phyloP scores from a whole-genome alignment of 257 asterid genomes.

The Gentiana straminea region DNA sequence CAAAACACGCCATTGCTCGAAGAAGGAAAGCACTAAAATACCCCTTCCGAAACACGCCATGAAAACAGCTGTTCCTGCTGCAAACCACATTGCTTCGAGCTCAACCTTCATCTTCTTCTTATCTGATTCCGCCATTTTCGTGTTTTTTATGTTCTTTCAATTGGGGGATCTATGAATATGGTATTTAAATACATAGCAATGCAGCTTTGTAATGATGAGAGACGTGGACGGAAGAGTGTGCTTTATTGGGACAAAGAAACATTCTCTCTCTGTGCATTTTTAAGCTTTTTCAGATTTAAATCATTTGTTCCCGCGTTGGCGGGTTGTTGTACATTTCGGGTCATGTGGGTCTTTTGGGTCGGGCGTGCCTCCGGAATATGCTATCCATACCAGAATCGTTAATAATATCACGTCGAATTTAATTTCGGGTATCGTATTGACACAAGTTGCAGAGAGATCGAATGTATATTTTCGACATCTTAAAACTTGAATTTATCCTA shows the following conservation, averaged over 20 bases:
- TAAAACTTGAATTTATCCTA: no score
- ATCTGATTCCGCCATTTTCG: conserved; percentile 17
- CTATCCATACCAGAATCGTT: not conserved
- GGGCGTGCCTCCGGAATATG: conserved; percentile 15
- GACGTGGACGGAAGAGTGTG: conserved; percentile 26
- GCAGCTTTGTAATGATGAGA: conserved; percentile 33
- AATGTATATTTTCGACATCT: no score
- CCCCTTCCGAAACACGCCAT: conserved; percentile 74
- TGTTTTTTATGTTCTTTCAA: not conserved
- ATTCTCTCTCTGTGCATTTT: conserved; percentile 32
- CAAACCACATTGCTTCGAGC: conserved; percentile 68
- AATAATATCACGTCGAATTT: no score
- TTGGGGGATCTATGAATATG: no score
- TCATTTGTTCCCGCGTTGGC: conserved; percentile 23
- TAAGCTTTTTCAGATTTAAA: conserved; percentile 22
- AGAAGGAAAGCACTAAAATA: conserved; percentile 34
- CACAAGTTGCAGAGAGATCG: no score
- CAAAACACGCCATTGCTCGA: conserved; percentile 73
- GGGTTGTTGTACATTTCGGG: conserved; percentile 1
- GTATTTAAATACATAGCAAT: not conserved
- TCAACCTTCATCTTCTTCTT: conserved; percentile 33
- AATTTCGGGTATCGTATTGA: no score
- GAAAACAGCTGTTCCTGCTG: conserved; percentile 78
- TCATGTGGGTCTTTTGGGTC: conserved; percentile 1
- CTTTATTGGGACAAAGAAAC: conserved; percentile 58